Evolutionary conservation across 805 yeast species (phyloP).

Genomic region (Monosporozyma servazzii): DNA sequence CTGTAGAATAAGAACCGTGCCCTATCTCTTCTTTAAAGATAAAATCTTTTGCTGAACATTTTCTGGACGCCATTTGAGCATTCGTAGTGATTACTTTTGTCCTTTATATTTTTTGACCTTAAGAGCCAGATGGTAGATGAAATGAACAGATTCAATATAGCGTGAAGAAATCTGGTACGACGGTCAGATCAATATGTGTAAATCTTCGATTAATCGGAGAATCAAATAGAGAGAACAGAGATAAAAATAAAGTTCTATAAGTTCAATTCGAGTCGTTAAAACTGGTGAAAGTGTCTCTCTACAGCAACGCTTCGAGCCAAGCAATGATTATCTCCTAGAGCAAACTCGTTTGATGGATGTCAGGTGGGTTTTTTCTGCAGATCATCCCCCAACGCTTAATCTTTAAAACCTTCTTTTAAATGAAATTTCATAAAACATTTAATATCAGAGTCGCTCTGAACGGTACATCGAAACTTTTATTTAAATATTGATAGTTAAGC

Average conservation of each 20-base stretch:
- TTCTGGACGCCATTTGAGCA: conserved; percentile 11
- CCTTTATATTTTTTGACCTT: not conserved
- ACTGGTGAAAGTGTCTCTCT: not conserved
- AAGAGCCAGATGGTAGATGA: not conserved
- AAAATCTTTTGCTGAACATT: conserved; percentile 30
- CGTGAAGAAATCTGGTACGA: not conserved
- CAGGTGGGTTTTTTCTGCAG: not conserved
- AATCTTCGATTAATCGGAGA: not conserved
- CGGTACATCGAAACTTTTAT: not conserved
- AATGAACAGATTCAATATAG: not conserved
- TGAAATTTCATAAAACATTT: not conserved
- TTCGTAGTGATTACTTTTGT: not conserved
- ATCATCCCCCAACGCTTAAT: not conserved
- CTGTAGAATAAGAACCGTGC: conserved; percentile 94
- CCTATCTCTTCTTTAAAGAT: conserved; percentile 44
- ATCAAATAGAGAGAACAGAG: not conserved
- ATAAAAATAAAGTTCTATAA: not conserved
- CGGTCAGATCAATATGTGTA: not conserved
- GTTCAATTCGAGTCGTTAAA: not conserved
- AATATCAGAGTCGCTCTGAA: not conserved
- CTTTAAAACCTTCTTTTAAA: not conserved
- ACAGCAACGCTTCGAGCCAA: not conserved
- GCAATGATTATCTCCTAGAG: not conserved
- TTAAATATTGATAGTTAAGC: not conserved
- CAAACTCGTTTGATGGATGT: not conserved